Evolutionary conservation across 2,329 filamentous ascomycete species (phyloP).

Genomic region (Calonectria pauciramosa): DNA sequence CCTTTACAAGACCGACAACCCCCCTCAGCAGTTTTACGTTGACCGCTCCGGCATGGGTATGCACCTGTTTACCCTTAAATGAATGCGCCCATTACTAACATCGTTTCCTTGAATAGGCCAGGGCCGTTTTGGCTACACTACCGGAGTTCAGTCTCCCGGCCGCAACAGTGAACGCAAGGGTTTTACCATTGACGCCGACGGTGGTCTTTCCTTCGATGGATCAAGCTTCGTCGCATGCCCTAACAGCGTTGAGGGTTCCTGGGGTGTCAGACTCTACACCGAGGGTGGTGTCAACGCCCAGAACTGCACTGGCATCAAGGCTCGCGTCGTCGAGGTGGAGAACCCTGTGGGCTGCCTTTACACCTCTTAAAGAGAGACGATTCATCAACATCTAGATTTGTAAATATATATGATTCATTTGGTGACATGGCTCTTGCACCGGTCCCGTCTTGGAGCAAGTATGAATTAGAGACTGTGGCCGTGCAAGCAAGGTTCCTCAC

Average conservation of each 20-base stretch:
- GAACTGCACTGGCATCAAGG: conserved; percentile 54
- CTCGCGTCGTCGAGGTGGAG: conserved; percentile 44
- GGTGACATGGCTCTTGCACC: too few relatives aligned
- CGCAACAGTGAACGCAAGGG: conserved; percentile 60
- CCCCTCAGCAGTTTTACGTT: conserved; percentile 63
- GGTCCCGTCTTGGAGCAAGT: too few relatives aligned
- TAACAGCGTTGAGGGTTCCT: conserved; percentile 55
- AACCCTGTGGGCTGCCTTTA: conserved; percentile 55
- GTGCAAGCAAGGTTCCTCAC: too few relatives aligned
- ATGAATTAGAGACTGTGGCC: too few relatives aligned
- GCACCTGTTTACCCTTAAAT: neutral
- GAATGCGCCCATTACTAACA: neutral
- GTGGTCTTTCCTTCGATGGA: conserved; percentile 62
- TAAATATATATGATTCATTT: too few relatives aligned
- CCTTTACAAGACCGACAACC: conserved; percentile 59
- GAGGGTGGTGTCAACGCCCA: conserved; percentile 49
- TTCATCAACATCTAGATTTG: neutral
- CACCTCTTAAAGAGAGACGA: conserved; percentile 23
- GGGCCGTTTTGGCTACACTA: conserved; percentile 67
- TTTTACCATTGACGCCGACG: conserved; percentile 59
- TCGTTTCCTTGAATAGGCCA: conserved; percentile 54
- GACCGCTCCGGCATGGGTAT: conserved; percentile 73
- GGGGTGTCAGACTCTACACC: conserved; percentile 53
- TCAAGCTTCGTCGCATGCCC: conserved; percentile 67
- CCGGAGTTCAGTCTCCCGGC: conserved; percentile 55